Evolutionary conservation across 768 basidiomycete genomes (phyloP).

Genomic region (Hemileccinum impolitum): DNA sequence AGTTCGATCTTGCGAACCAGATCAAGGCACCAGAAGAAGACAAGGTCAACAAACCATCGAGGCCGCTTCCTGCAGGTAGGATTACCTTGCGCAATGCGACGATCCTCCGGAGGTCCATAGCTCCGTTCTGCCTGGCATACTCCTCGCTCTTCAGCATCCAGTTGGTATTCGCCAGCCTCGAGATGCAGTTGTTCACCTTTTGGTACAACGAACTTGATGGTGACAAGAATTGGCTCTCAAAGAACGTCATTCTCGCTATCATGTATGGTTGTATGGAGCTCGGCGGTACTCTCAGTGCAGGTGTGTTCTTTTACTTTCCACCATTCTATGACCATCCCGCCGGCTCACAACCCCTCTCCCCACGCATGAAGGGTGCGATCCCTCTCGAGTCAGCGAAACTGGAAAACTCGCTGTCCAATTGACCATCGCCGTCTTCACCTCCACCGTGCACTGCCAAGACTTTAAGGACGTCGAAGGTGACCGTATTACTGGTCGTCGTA

Average conservation of each 20-base stretch:
- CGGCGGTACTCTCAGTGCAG: conserved; percentile 37
- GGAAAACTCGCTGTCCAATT: conserved; percentile 32
- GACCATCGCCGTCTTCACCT: conserved; percentile 38
- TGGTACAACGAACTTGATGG: conserved; percentile 40
- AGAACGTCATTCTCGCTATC: conserved; percentile 38
- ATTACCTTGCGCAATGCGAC: conserved; percentile 35
- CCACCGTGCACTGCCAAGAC: conserved; percentile 49
- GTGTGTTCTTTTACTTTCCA: conserved; percentile 19
- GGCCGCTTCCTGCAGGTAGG: conserved; percentile 44
- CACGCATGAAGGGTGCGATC: conserved; percentile 8
- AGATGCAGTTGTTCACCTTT: conserved; percentile 30
- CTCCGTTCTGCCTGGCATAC: conserved; percentile 33
- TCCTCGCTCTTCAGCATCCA: conserved; percentile 33
- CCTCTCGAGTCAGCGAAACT: conserved; percentile 24
- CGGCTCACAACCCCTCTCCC: not conserved
- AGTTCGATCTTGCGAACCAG: conserved; percentile 46
- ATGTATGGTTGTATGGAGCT: conserved; percentile 37
- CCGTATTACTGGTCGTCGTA: conserved; percentile 34
- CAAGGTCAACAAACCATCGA: conserved; percentile 40
- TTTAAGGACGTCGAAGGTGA: conserved; percentile 48
- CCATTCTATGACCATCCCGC: no score
- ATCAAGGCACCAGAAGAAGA: conserved; percentile 41
- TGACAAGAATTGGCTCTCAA: conserved; percentile 37
- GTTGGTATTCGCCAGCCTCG: conserved; percentile 32
- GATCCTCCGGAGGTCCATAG: conserved; percentile 35